Conservation (phyloP, 495 filamentous ascomycete species). For the Saxispiralis lemnorum region DNA sequence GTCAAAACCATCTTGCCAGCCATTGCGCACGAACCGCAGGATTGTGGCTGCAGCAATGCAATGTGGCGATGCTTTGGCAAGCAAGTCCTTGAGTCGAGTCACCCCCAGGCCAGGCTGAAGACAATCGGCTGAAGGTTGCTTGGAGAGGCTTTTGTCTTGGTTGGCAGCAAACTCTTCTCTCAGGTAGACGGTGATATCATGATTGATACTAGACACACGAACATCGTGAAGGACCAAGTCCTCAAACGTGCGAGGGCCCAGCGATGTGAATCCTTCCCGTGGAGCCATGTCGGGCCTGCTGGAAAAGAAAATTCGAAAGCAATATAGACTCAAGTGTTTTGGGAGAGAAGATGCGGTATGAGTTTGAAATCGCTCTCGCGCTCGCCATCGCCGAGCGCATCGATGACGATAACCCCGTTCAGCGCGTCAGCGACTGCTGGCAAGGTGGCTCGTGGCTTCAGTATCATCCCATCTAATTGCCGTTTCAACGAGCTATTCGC, state of each 20-base stretch:
- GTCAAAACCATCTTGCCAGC: too few species aligned
- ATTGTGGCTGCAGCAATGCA: too few species aligned
- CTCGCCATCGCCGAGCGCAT: constrained; percentile 25
- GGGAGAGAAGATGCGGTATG: constrained; percentile 8
- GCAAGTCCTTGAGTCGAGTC: too few species aligned
- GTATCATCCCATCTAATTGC: neutral
- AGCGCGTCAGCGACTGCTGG: neutral
- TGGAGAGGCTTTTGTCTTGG: too few species aligned
- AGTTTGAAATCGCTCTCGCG: constrained; percentile 12
- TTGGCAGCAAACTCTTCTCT: too few species aligned
- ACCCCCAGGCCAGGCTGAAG: too few species aligned
- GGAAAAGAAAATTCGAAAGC: constrained; percentile 22
- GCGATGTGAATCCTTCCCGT: constrained; percentile 16
- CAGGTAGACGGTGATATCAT: too few species aligned
- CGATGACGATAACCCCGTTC: constrained; percentile 16
- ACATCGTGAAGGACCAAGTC: constrained; percentile 11
- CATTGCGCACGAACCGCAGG: too few species aligned
- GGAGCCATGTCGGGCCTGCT: constrained; percentile 17
- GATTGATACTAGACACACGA: too few species aligned
- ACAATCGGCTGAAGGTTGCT: too few species aligned
- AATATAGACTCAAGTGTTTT: constrained; percentile 10
- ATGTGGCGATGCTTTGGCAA: too few species aligned
- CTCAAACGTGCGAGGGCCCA: constrained; percentile 2
- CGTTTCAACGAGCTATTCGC: neutral
- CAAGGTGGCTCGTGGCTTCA: neutral